Evolutionary conservation across 1,284 basidiomycete genomes (phyloP).

Genomic region (Peniophora sp.): DNA sequence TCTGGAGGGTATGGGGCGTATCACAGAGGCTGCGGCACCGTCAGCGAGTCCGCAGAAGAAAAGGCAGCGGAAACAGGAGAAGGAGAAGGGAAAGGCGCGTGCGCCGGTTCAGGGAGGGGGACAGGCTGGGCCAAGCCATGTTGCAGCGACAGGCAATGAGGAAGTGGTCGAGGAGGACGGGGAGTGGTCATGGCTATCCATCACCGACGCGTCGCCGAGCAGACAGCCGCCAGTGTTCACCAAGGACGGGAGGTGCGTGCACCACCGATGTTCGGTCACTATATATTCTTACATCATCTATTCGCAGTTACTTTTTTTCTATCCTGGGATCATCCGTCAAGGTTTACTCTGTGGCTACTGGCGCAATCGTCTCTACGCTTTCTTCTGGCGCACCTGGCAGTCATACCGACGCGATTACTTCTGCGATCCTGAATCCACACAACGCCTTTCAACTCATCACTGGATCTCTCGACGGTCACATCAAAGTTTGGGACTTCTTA

Average conservation of each 20-base stretch:
- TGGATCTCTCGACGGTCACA: constrained; percentile 73
- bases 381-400: constrained; percentile 33
- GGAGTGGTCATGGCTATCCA: constrained; percentile 61
- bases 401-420: constrained; percentile 60
- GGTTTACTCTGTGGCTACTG: constrained; percentile 72
- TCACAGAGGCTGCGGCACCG: neutral
- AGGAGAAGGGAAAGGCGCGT: constrained; percentile 5
- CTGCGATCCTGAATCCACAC: constrained; percentile 73
- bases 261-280: constrained; percentile 6
- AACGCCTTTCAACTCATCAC: constrained; percentile 90
- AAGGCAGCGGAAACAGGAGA: constrained; percentile 6
- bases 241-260: constrained; percentile 72
- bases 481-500: constrained; percentile 92
- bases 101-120: constrained; percentile 11
- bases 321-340: constrained; percentile 72
- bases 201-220: constrained; percentile 67
- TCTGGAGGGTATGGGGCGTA: no score
- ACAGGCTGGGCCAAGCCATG: constrained; percentile 12
- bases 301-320: constrained; percentile 79
- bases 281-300: constrained; percentile 10
- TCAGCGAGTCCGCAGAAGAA: constrained; percentile 7
- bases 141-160: constrained; percentile 15
- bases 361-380: constrained; percentile 78
- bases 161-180: constrained; percentile 21
- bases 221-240: constrained; percentile 72